Base-by-base conservation (phyloP, 306 rosid species). In the Erythrophleum fordii region DNA sequence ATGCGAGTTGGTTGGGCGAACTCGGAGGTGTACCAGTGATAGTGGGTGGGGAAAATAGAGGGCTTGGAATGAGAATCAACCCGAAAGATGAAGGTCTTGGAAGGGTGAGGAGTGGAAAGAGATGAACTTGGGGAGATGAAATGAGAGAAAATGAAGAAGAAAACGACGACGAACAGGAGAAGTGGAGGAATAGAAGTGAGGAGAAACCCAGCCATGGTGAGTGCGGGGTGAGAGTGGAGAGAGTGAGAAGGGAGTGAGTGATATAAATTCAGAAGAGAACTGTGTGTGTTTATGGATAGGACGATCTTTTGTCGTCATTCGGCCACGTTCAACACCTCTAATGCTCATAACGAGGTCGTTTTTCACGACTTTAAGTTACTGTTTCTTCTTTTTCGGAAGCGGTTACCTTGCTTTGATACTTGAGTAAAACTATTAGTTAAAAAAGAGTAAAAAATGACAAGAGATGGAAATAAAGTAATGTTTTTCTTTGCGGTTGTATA, bases 11-110 rank as follows among this genome's bases (percentile, higher is more conserved):
- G 77, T 56, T 89, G 85, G 4, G 89, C 83, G 69, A 91, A 89
- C 78, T 91, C 92, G 12, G 90, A 80, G 4, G 88, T 66, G 81
- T 91, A 91, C 96, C 96, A 91, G 90, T 88, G 83, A 77, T 83
- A 89, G 25, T 91, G 96, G 44, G 96, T 86, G 0, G 89, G 93
- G 70, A 91, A 91, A 25, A 89, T 61, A 0, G 96, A 89, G 18
- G 96, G 96, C 69, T 91, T 91, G 28, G 92, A 70, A 67, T 81
- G 77, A 11, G 80, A 48, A 76, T 91, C 85, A 2, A 91, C 75
- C 9, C 92, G 83, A 34, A 89, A 60, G 58, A 91, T 88, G 87
- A 83, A 91, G 53, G 96, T 87, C 68, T 83, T 86, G 14, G 74
- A 5, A 4, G 83, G 3, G 28, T 72, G 68, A 46, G 75, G 81